Evolutionary conservation across 2,329 filamentous ascomycete genomes (phyloP), one percentile per base, ranked within the genome.

Genomic region (Pezicula neosporulosa): DNA sequence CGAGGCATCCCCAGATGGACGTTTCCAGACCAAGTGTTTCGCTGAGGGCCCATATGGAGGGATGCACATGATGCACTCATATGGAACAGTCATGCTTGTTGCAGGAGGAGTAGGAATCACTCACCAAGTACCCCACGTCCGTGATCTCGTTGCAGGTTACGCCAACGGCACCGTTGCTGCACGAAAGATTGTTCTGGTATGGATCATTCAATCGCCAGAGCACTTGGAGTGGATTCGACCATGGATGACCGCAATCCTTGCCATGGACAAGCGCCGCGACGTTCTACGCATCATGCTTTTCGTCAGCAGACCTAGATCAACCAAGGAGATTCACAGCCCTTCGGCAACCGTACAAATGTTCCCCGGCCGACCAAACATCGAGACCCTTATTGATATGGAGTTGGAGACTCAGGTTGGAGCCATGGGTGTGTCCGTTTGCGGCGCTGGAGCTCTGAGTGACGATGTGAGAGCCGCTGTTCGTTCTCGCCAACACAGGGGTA

Each of bases 341-440:
- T 87, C 82, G 35, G 80, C 85, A 1, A 90, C 85, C 16, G 88
- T 93, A 12, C 87, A 91, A 67, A 92, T 92, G 88, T 90, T 90
- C 76, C 88, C 88, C 4, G 88, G 88, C 15, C 77, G 87, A 60
- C 87, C 87, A 16, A 89, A 90, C 66, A 83, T 90, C 48, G 80
- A 85, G 57, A 87, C 86, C 1, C 74, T 92, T 15, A 73, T 92
- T 53, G 79, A 84, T 50, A 82, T 84, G 62, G 87, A 91, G 74
- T 85, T 89, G 73, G 83, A 88, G 70, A 78, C 82, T 62, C 86
- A 89, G 62, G 74, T 91, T 45, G 87, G 87, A 52, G 83, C 86
- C 28, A 85, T 90, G 74, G 87, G 82, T 33, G 84, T 92, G 13
- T 80, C 79, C 15, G 87, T 90, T 2, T 92, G 88, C 62, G 89